Base-by-base conservation (phyloP, 176 grass and related monocot species). In the Oryza coarctata region DNA sequence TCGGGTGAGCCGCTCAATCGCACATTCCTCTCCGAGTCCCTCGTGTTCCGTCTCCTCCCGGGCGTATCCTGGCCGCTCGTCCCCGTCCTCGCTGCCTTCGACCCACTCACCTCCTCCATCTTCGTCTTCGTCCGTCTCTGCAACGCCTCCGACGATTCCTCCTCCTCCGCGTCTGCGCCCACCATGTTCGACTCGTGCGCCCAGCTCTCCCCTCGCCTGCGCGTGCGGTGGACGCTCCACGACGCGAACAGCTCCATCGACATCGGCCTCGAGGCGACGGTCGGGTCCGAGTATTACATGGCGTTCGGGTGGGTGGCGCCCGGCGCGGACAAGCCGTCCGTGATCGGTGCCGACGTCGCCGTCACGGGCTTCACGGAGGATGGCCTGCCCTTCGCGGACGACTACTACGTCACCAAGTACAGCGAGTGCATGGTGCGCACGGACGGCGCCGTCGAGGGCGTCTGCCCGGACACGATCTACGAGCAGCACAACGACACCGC, bases 391-490 rank as follows among this genome's bases (percentile, higher is more conserved):
- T 98, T 98, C 80, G 82, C 87, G 1, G 95, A 98, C 50, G 95
- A 98, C 68, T 98, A 93, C 86, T 98, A 74, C 86, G 71, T 93
- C 50, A 93, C 90, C 64, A 70, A 84, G 57, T 83, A 84, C 65
- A 93, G 79, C 47, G 95, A 98, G 60, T 98, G 92, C 76, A 73
- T 91, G 1, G 47, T 88, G 9, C 84, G 88, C 50, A 74, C 82
- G 60, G 92, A 95, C 60, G 88, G 84, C 33, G 65, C 69, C 17
- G 87, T 73, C 18, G 82, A 92, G 79, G 95, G 95, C 71, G 95
- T 98, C 41, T 98, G 95, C 76, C 95, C 95, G 1, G 95, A 98
- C 92, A 86, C 86, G 6, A 91, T 98, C 78, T 98, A 93, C 68
- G 88, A 49, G 14, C 14, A 80, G 36, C 84, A 66, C 29, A 73